Conservation (phyloP, 179 eudicot genomes). For the Heliamphora pulchella region DNA sequence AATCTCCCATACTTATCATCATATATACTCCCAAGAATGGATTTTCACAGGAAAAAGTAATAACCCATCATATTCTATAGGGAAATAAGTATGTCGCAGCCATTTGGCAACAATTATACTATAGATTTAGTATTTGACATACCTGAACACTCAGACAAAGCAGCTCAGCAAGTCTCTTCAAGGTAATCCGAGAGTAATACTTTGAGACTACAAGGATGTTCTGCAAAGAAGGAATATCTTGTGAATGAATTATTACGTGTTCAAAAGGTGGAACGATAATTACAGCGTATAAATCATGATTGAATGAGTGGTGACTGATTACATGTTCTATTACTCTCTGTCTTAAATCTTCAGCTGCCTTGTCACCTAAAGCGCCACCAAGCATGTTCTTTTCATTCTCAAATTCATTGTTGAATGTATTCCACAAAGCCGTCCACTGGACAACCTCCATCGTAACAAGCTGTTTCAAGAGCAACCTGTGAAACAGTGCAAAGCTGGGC, state of each 20-base stretch:
- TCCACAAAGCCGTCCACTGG: conserved; percentile 87
- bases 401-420: conserved; percentile 71
- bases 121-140: not conserved
- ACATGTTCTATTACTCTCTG: conserved; percentile 96
- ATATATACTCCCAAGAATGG: not conserved
- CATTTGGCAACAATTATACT: not conserved
- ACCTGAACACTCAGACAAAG: conserved; percentile 78
- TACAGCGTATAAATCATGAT: not conserved
- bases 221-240: conserved; percentile 33
- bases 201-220: conserved; percentile 88
- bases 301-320: conserved; percentile 22
- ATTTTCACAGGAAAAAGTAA: not conserved
- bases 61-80: not conserved
- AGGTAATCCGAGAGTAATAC: conserved; percentile 77
- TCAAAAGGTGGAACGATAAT: not conserved
- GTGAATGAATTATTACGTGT: not conserved
- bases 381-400: conserved; percentile 73
- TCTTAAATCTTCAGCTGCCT: conserved; percentile 85
- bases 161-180: conserved; percentile 80
- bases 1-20: not conserved
- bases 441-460: conserved; percentile 93
- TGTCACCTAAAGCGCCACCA: conserved; percentile 82
- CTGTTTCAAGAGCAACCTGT: conserved; percentile 74
- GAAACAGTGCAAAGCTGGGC: not conserved
- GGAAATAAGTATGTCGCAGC: not conserved